phyloP scores from a whole-genome alignment of 371 early-diverging fungal genomes.

The Syncephalastrum sp. region DNA sequence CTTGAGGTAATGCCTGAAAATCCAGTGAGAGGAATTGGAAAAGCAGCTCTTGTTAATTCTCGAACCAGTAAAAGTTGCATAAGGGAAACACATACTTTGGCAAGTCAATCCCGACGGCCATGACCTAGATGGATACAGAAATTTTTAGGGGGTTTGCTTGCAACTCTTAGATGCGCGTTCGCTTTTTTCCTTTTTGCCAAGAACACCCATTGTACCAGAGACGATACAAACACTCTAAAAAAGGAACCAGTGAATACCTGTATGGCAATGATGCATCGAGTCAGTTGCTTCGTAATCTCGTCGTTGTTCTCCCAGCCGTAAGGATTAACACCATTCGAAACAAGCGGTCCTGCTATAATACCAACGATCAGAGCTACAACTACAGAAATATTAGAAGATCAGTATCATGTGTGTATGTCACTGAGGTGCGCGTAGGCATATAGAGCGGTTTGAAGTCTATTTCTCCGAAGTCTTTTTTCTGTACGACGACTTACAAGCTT shows the following conservation, averaged over 20 bases:
- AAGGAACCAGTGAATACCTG: conserved; percentile 45
- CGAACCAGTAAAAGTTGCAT: neutral
- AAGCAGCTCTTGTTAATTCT: conserved; percentile 5
- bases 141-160: neutral
- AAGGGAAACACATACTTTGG: conserved; percentile 56
- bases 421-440: too few species aligned
- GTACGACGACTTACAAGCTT: conserved; percentile 66
- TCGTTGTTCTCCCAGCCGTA: conserved; percentile 48
- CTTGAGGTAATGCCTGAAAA: conserved; percentile 44
- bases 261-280: conserved; percentile 79
- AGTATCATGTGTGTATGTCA: too few species aligned
- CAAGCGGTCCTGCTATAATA: conserved; percentile 81
- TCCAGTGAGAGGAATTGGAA: conserved; percentile 4
- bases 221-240: neutral
- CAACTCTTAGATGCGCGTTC: too few species aligned
- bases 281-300: conserved; percentile 66
- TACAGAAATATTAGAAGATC: conserved; percentile 10
- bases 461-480: neutral
- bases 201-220: neutral
- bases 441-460: too few species aligned
- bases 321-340: conserved; percentile 64
- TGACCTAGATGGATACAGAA: conserved; percentile 50
- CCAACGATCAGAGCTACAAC: conserved; percentile 88
- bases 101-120: conserved; percentile 83
- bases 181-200: neutral